Conservation (phyloP, 1,284 basidiomycete species). For the Apiotrichum mycotoxinovorans region DNA sequence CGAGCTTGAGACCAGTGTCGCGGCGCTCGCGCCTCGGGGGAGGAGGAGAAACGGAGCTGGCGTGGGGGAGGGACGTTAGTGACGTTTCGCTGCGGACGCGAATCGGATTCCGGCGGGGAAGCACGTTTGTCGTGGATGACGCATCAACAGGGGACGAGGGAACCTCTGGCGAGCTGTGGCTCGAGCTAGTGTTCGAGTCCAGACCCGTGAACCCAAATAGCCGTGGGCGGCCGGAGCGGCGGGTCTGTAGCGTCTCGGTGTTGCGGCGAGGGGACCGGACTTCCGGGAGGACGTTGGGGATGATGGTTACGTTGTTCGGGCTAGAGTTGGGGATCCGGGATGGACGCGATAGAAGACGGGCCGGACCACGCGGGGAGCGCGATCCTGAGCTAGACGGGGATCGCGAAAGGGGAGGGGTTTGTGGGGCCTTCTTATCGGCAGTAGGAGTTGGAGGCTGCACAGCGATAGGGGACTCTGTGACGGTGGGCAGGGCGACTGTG, state of each 20-base stretch:
- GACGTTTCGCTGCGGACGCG: constrained; percentile 34
- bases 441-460: constrained; percentile 10
- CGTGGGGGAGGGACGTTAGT: constrained; percentile 21
- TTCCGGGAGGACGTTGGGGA: constrained; percentile 37
- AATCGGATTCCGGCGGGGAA: constrained; percentile 32
- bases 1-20: constrained; percentile 48
- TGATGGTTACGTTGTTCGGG: constrained; percentile 11
- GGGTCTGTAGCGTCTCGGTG: constrained; percentile 30
- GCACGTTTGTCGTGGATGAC: constrained; percentile 2
- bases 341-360: not conserved
- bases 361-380: not conserved
- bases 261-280: constrained; percentile 42
- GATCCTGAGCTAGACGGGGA: not conserved
- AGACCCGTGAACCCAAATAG: constrained; percentile 48
- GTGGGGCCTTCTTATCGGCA: not conserved
- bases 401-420: not conserved
- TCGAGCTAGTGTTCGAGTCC: constrained; percentile 14
- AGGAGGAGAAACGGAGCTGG: constrained; percentile 16
- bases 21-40: constrained; percentile 17
- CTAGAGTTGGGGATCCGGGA: not conserved
- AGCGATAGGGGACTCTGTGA: not conserved
- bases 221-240: constrained; percentile 39
- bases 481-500: not conserved
- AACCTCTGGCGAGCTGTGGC: constrained; percentile 10
- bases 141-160: not conserved